Conservation (phyloP, 2,329 filamentous ascomycete species). For the Fusarium temperatum region DNA sequence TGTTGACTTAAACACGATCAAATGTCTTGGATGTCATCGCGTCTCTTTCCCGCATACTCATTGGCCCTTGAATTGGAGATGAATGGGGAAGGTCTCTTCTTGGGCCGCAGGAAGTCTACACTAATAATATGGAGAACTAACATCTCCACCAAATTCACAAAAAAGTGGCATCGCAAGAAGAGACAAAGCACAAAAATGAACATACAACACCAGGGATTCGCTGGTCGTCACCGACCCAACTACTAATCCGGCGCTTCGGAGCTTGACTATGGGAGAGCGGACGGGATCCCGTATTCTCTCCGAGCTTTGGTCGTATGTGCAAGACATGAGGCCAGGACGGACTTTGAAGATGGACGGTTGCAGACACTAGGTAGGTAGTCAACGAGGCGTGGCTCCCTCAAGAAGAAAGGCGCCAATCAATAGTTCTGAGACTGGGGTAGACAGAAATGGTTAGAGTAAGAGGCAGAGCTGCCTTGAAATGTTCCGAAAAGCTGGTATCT, state of each 20-base stretch:
- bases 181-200: neutral
- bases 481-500: neutral
- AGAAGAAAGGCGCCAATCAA: neutral
- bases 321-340: neutral
- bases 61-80: neutral
- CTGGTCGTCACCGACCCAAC: conserved; percentile 15
- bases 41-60: neutral
- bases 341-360: neutral
- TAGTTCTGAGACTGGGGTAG: neutral
- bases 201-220: conserved; percentile 16
- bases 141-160: neutral
- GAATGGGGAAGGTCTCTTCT: neutral
- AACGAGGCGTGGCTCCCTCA: neutral
- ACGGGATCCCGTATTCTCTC: conserved; percentile 18
- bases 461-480: neutral
- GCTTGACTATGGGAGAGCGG: conserved; percentile 13
- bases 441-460: neutral
- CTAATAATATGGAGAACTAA: neutral
- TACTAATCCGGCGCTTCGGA: conserved; percentile 19
- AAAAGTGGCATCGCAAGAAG: neutral
- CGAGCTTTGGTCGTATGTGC: conserved; percentile 16
- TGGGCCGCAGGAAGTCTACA: neutral
- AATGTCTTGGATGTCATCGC: neutral
- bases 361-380: neutral
- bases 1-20: neutral